These are phyloP conservation scores for Fusarium longipes DNA, from an alignment of 2,329 filamentous ascomycete species.

Conservation along the genomic window DNA sequence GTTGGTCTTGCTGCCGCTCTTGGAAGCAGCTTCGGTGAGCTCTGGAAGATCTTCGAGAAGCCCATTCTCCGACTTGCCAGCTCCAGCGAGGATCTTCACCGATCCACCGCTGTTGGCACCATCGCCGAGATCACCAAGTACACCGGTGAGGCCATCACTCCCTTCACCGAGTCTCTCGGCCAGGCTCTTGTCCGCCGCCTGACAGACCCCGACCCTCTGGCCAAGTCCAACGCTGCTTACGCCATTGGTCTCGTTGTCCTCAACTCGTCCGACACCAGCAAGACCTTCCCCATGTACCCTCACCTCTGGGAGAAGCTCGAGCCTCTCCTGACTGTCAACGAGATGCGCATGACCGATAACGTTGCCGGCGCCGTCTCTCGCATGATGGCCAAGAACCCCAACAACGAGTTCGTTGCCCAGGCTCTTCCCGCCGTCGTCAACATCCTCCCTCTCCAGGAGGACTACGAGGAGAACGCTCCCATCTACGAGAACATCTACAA, in stretches of 20 bases:
- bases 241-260: conserved; percentile 86
- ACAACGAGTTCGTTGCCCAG: conserved; percentile 81
- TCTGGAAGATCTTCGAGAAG: conserved; percentile 98
- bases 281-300: conserved; percentile 80
- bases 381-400: conserved; percentile 91
- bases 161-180: conserved; percentile 80
- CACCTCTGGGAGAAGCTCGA: conserved; percentile 88
- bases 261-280: conserved; percentile 76
- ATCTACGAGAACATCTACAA: conserved; percentile 91
- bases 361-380: conserved; percentile 90
- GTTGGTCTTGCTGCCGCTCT: conserved; percentile 86
- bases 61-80: conserved; percentile 88
- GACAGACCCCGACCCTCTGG: conserved; percentile 88
- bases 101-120: conserved; percentile 89
- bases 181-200: conserved; percentile 87
- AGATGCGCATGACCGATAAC: conserved; percentile 90
- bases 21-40: conserved; percentile 81
- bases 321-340: conserved; percentile 79
- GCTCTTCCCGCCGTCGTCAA: conserved; percentile 84
- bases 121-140: conserved; percentile 90
- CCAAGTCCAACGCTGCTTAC: conserved; percentile 95
- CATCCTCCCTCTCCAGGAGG: conserved; percentile 87
- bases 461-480: conserved; percentile 96
- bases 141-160: conserved; percentile 84
- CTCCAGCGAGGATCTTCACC: conserved; percentile 86